Evolutionary conservation across 148 eudicot genomes (phyloP).

Genomic region (Mesembryanthemum crystallinum): DNA sequence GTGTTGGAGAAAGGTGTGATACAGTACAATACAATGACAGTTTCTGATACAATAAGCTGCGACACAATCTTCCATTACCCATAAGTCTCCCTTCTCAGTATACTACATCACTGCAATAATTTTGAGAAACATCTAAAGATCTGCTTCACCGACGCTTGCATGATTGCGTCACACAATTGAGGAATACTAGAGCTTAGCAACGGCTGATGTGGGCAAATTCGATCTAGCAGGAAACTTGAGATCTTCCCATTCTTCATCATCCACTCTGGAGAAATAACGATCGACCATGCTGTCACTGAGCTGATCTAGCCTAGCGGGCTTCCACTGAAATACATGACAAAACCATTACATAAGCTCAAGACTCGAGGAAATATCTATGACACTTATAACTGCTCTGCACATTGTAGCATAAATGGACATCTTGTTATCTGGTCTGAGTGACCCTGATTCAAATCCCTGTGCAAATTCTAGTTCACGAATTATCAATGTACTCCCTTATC

Average conservation of each 20-base stretch:
- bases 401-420: no score
- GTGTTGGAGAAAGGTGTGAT: no score
- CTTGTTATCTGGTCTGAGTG: neutral
- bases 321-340: slow-evolving; percentile 54
- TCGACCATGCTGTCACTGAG: slow-evolving; percentile 65
- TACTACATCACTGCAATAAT: no score
- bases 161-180: neutral
- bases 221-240: slow-evolving; percentile 60
- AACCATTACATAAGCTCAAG: neutral
- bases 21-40: no score
- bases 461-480: no score
- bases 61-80: no score
- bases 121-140: neutral
- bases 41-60: no score
- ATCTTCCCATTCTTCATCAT: slow-evolving; percentile 66
- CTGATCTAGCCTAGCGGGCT: slow-evolving; percentile 65
- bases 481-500: neutral
- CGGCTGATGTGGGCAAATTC: slow-evolving; percentile 60
- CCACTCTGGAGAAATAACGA: slow-evolving; percentile 53
- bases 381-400: no score
- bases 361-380: no score
- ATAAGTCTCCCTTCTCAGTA: no score
- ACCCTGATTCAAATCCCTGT: no score
- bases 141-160: neutral
- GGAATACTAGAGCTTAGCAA: slow-evolving; percentile 69